Evolutionary conservation across 176 grass and related monocot species (phyloP), one percentile per base, ranked within the genome.

Genomic region (Paspalum vaginatum): DNA sequence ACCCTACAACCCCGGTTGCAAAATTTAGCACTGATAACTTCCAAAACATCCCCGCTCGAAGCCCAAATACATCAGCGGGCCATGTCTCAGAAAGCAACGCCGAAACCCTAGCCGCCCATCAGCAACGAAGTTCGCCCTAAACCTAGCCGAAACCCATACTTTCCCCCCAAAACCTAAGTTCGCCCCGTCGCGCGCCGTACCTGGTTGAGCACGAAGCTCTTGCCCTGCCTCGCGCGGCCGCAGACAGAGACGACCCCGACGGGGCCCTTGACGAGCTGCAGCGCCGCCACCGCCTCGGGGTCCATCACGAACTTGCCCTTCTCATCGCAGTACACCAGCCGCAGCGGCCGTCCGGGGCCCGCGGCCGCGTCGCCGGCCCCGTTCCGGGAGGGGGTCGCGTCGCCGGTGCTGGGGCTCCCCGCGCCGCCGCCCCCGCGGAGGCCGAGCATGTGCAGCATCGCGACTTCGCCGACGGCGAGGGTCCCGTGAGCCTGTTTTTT

Each of bases 121-220:
- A 32, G 14, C 15, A 20, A 44, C 55, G 7, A n/a, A n/a, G n/a
- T n/a, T n/a, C n/a, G n/a, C n/a, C n/a, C n/a, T n/a, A n/a, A n/a
- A n/a, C n/a, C 18, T 32, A 24, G 43, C 10, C 55, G 17, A 46
- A 3, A 38, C n/a, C 20, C 3, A 26, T 9, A 17, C 4, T 6
- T 10, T 12, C 10, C 57, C 50, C 9, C 18, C 7, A 51, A 18
- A 57, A 65, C 16, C 63, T 45, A 50, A 11, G 16, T 20, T 47
- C 1, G 9, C 56, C 18, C 11, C 15, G 46, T 52, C 14, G 25
- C 39, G 21, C 11, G 55, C 22, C 32, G 15, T 78, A 99, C 96
- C 96, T 99, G 96, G 80, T 99, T 99, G 38, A 99, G 92, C 11
- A 98, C 91, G 81, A 98, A 98, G 80, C 95, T 98, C 84, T 98